Conservation (phyloP, 352 stramenopile species). For the Phytophthora kernoviae region DNA sequence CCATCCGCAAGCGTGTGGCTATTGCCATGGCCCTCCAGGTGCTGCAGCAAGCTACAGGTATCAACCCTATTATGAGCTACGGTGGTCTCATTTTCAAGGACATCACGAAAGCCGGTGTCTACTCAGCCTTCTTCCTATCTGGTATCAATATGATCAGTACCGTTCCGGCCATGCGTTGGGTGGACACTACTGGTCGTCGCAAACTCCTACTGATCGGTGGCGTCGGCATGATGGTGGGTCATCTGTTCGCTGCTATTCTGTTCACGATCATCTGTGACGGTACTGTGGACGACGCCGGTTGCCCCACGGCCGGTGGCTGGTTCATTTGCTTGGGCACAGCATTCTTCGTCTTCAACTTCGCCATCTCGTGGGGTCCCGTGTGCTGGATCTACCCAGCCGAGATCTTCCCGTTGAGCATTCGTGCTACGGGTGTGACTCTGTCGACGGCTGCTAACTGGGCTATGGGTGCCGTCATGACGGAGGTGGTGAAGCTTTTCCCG, state of each 20-base stretch:
- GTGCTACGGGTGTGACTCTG: slow-evolving; percentile 47
- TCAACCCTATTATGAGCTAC: slow-evolving; percentile 39
- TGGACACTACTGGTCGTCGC: slow-evolving; percentile 16
- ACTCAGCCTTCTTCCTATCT: slow-evolving; percentile 19
- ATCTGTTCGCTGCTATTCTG: slow-evolving; percentile 27
- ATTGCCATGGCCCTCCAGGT: slow-evolving; percentile 30
- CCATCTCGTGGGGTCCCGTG: slow-evolving; percentile 17
- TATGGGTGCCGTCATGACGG: slow-evolving; percentile 29
- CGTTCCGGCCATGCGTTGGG: slow-evolving; percentile 22
- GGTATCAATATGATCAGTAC: slow-evolving; percentile 18
- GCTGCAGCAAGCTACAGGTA: slow-evolving; percentile 35
- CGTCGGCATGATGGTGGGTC: slow-evolving; percentile 11
- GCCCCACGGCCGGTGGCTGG: slow-evolving; percentile 10
- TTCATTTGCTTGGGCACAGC: slow-evolving; percentile 14
- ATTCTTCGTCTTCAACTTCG: slow-evolving; percentile 23
- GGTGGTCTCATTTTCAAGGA: slow-evolving; percentile 19
- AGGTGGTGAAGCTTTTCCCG: slow-evolving; percentile 22
- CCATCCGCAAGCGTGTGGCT: slow-evolving; percentile 28
- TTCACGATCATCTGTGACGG: slow-evolving; percentile 34
- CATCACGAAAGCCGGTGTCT: slow-evolving; percentile 18
- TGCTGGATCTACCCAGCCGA: slow-evolving; percentile 24
- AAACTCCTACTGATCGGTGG: slow-evolving; percentile 18
- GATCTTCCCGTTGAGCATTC: slow-evolving; percentile 28
- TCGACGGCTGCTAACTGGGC: slow-evolving; percentile 50
- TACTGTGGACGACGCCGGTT: slow-evolving; percentile 15